Evolutionary conservation across 305 asterid genomes (phyloP), one percentile per base, ranked within the genome.

Genomic region (Solanum chacoense): DNA sequence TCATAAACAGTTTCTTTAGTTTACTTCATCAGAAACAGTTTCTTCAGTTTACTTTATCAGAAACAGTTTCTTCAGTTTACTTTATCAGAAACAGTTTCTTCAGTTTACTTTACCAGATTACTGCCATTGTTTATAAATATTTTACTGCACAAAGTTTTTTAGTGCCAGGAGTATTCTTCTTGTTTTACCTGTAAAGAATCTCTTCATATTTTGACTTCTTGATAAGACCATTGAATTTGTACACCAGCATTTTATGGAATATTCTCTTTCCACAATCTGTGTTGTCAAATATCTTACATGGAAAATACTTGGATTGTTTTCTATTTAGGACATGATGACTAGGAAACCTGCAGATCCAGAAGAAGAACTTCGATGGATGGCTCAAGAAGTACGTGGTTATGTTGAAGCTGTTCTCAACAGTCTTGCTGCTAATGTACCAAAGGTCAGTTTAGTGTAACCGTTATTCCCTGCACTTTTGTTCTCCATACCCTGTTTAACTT

Each of bases 321-420:
- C 31, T 76, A 59, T 92, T 2, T 92, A 98, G 99, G 99, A 96
- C 86, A 93, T 98, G 72, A 96, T 96, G 98, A 87, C 98, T 42
- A 95, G 99, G 92, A 94, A 94, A 91, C 99, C 99, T 80, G 98
- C 93, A n/a, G 99, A 98, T 89, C 99, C 99, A 7, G 99, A 96
- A 90, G 99, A 98, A 93, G 99, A 98, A 91, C 98, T 98, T 90
- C 96, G 98, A 88, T 98, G 98, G 99, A 98, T 98, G 99, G 92
- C 99, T 92, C 99, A 98, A 92, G 99, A 98, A 96, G 99, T 98
- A 90, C 98, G 99, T 12, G 99, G 99, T 89, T 98, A 98, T 91
- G 98, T 98, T 83, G 99, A 98, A 94, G 99, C 99, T 78, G 99
- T 98, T 92, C 96, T 98, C 18, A 98, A 98, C 89, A 98, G 99